Conservation (phyloP, 1,139 yeast species). For the Arxiozyma heterogenica region DNA sequence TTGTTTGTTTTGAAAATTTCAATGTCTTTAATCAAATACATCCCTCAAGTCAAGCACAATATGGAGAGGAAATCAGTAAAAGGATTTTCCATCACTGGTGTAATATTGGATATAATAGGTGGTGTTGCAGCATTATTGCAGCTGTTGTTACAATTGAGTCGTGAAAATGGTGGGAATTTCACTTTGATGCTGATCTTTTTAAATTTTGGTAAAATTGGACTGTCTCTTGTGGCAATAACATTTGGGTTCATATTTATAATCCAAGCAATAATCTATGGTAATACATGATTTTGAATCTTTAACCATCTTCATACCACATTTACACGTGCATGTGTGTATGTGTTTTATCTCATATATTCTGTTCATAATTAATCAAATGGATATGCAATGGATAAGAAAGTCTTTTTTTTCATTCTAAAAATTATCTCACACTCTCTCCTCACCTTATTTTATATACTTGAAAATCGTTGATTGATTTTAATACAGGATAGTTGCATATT, state of each 20-base stretch:
- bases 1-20: conserved; percentile 38
- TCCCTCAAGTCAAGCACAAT: conserved; percentile 54
- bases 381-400: no score
- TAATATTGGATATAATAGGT: conserved; percentile 45
- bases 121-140: conserved; percentile 44
- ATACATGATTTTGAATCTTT: neutral
- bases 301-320: neutral
- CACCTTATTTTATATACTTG: no score
- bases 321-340: neutral
- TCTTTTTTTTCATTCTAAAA: no score
- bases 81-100: conserved; percentile 49
- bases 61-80: conserved; percentile 43
- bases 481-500: neutral
- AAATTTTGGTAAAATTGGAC: conserved; percentile 30
- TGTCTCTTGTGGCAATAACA: conserved; percentile 25
- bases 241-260: conserved; percentile 20
- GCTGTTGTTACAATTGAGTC: conserved; percentile 29
- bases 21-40: conserved; percentile 49
- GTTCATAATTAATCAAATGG: no score
- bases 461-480: no score
- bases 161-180: conserved; percentile 18
- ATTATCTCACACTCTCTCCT: no score
- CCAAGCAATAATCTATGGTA: conserved; percentile 7
- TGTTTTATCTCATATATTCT: no score
- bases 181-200: conserved; percentile 13